phyloP scores from a whole-genome alignment of 768 basidiomycete genomes.

The Lepiota venenata region DNA sequence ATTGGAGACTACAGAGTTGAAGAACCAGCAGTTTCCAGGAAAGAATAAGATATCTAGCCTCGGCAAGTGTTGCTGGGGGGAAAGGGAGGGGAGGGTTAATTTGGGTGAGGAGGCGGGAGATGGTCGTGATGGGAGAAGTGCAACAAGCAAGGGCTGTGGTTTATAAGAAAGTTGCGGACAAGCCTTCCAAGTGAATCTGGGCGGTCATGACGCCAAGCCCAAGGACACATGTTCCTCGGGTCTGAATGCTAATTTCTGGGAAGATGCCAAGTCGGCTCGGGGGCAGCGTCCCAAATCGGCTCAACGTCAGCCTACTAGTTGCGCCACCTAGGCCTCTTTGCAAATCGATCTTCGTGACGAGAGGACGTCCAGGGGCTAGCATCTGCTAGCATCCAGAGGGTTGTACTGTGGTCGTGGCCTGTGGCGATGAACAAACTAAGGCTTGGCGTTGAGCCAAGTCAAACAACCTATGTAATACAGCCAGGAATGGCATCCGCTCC shows the following conservation, averaged over 20 bases:
- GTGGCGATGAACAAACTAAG: not conserved
- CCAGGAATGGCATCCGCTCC: not conserved
- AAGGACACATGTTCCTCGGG: conserved; percentile 11
- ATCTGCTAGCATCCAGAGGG: too few relatives aligned
- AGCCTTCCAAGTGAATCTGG: conserved; percentile 12
- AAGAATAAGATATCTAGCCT: not conserved
- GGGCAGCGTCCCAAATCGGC: not conserved
- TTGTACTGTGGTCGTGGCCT: too few relatives aligned
- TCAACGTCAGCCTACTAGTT: too few relatives aligned
- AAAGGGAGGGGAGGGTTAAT: not conserved
- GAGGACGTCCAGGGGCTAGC: too few relatives aligned
- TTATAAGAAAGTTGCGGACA: conserved; percentile 7
- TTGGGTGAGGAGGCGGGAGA: not conserved
- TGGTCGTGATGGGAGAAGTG: not conserved
- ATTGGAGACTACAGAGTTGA: not conserved
- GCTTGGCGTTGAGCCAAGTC: conserved; percentile 8
- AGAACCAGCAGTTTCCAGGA: not conserved
- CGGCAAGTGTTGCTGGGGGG: not conserved
- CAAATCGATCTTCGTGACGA: not conserved
- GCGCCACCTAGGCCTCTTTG: not conserved
- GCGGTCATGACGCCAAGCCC: conserved; percentile 10
- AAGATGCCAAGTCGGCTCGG: conserved; percentile 11
- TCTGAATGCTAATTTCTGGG: conserved; percentile 5
- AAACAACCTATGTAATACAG: not conserved
- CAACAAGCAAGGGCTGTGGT: not conserved